These are phyloP conservation scores for Colletotrichum sp. DNA, from an alignment of 2,329 filamentous ascomycete genomes.

Conservation along the genomic window DNA sequence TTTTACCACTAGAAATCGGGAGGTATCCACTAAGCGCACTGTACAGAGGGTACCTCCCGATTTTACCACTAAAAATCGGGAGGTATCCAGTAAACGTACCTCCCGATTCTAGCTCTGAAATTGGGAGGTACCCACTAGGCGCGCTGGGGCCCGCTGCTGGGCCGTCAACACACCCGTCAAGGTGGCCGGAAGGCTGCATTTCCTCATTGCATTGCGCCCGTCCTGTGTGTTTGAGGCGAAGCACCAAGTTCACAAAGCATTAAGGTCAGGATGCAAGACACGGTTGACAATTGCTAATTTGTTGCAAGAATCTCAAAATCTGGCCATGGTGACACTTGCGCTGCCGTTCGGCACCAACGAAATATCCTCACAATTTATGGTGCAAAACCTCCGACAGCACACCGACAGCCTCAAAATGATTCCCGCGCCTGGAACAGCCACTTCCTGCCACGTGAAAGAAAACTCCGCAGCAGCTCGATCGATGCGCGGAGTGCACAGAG, in stretches of 20 bases:
- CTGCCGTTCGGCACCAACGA: not conserved
- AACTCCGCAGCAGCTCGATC: not conserved
- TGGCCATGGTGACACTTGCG: not conserved
- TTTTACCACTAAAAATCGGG: no score
- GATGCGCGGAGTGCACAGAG: not conserved
- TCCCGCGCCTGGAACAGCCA: not conserved
- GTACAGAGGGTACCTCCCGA: no score
- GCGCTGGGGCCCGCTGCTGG: no score
- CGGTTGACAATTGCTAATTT: rapidly evolving
- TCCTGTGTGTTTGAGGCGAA: not conserved
- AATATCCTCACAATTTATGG: not conserved
- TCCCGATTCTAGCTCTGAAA: no score
- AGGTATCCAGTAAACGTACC: no score
- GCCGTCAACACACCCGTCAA: not conserved
- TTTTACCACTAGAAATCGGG: no score
- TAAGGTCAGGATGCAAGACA: not conserved
- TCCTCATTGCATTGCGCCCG: not conserved
- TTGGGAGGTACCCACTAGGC: no score
- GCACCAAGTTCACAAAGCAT: not conserved
- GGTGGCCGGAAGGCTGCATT: not conserved
- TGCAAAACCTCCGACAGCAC: not conserved
- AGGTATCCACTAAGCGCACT: no score
- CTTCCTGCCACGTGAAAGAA: not conserved
- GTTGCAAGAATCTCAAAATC: not conserved
- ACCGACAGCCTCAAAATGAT: not conserved